A percentile compares a stretch with the other conserved stretches of the same genome.
Conservation (phyloP, 2,329 filamentous ascomycete genomes). For the Tolypocladium paradoxum region DNA sequence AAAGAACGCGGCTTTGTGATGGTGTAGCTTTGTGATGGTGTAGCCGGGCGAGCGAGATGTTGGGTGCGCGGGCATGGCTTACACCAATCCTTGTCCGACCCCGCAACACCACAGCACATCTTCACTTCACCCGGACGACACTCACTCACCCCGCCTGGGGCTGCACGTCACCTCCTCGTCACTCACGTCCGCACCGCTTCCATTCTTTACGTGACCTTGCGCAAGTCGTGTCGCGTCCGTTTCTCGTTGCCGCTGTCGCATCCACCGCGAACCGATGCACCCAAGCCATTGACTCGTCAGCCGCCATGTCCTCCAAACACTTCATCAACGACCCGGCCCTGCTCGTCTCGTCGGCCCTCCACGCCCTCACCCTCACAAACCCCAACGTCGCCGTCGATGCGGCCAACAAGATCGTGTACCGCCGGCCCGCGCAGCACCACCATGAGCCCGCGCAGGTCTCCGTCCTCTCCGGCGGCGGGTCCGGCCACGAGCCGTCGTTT, state of each 20-base stretch:
- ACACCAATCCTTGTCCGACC: not conserved
- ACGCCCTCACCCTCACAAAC: slow-evolving; percentile 71
- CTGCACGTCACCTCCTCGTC: not conserved
- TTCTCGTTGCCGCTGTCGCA: not conserved
- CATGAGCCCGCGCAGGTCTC: slow-evolving; percentile 52
- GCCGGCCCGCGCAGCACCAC: slow-evolving; percentile 30
- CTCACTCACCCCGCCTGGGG: not conserved
- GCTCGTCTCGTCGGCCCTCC: slow-evolving; percentile 67
- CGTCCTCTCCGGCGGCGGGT: slow-evolving; percentile 79
- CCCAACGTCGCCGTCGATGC: slow-evolving; percentile 70
- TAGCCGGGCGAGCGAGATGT: not conserved
- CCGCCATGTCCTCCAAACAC: slow-evolving; percentile 56
- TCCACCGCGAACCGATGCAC: not conserved
- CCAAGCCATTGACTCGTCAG: not conserved
- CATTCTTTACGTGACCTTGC: too few relatives aligned
- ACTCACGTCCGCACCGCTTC: not conserved
- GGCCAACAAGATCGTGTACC: slow-evolving; percentile 76
- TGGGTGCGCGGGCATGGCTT: not conserved
- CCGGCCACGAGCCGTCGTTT: slow-evolving; percentile 84
- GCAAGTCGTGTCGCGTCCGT: not conserved
- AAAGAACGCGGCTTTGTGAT: not conserved
- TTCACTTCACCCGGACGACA: not conserved
- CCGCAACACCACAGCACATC: not conserved
- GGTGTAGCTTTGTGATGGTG: not conserved
- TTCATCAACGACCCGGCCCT: slow-evolving; percentile 78